phyloP scores from a whole-genome alignment of 2,329 filamentous ascomycete genomes.

The Periconia macrospinosa region DNA sequence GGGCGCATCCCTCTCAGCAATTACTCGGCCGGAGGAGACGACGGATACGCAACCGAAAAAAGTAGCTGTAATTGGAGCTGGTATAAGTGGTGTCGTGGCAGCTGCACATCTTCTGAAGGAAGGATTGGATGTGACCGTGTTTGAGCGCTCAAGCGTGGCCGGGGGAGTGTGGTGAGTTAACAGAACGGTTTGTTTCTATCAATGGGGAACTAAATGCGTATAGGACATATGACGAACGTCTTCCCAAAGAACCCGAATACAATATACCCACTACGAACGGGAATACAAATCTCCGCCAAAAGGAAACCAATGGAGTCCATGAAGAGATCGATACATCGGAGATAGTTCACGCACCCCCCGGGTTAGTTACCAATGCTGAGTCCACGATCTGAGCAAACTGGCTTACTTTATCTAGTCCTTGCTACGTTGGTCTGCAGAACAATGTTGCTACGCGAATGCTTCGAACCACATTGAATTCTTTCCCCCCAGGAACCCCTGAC shows the following conservation, averaged over 20 bases:
- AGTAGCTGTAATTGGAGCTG: slow-evolving; percentile 41
- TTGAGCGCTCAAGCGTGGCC: slow-evolving; percentile 55
- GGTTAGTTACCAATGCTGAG: slow-evolving; percentile 33
- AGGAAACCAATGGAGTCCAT: slow-evolving; percentile 8
- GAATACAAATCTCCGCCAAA: slow-evolving; percentile 16
- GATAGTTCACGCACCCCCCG: slow-evolving; percentile 54
- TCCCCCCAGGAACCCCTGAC: slow-evolving; percentile 62
- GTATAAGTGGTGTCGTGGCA: slow-evolving; percentile 40
- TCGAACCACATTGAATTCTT: slow-evolving; percentile 53
- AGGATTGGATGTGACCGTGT: slow-evolving; percentile 54
- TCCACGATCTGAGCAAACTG: not conserved
- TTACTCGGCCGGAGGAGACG: not conserved
- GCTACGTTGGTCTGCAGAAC: slow-evolving; percentile 56
- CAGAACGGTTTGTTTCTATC: not conserved
- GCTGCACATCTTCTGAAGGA: slow-evolving; percentile 39
- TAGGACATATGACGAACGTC: slow-evolving; percentile 54
- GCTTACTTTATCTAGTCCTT: slow-evolving; percentile 44
- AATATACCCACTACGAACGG: slow-evolving; percentile 32
- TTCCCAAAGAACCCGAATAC: slow-evolving; percentile 53
- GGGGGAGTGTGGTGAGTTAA: slow-evolving; percentile 59
- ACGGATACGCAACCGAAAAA: slow-evolving; percentile 11
- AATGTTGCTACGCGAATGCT: slow-evolving; percentile 58
- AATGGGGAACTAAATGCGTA: not conserved
- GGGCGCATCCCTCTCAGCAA: no score
- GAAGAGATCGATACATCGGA: slow-evolving; percentile 13